Evolutionary conservation across 768 basidiomycete genomes (phyloP), one percentile per base, ranked within the genome.

Genomic region (Sarcodon aspratus): DNA sequence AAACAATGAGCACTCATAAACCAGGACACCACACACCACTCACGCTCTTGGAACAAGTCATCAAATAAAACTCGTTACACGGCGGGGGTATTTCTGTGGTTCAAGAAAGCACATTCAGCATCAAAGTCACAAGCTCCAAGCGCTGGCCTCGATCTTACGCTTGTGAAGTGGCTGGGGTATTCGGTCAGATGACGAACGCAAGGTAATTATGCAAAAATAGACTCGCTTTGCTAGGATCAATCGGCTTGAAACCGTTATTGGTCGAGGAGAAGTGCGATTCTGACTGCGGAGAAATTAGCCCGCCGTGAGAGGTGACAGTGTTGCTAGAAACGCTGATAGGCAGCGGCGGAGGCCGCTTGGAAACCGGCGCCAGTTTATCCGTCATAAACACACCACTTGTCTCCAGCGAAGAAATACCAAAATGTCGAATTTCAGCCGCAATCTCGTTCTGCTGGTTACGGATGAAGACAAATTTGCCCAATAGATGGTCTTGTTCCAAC

Each of bases 21-120:
- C 18, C 18, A 15, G 33, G 12, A 27, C 13, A 32, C 44, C 8
- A 33, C 9, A 36, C 46, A 1, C 33, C 2, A 49, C 66, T 56
- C 36, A 67, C 67, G 31, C 82, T 84, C 71, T 87, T 87, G 48
- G 82, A 83, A 66, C 87, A 89, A 37, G 72, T 72, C 81, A 88
- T 85, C 56, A 89, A 66, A 63, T 90, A 90, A 59, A 79, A 76
- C 64, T 89, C 85, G 57, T 89, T 90, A 69, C 87, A 89, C 9
- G 87, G 87, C 11, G 87, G 86, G 33, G 87, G 87, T 51, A 73
- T 77, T 66, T 89, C 87, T 89, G 62, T 44, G 48, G 42, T 51
- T 13, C 40, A 42, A 15, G 13, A 17, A 15, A 13, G 13, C 37
- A 9, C 40, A 42, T 17, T 42, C 40, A 42, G 40, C 40, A 17